Percentiles rank a stretch among this genome's conserved stretches.
Conservation (phyloP, 257 asterid genomes). For the Oldenlandia corymbosa region DNA sequence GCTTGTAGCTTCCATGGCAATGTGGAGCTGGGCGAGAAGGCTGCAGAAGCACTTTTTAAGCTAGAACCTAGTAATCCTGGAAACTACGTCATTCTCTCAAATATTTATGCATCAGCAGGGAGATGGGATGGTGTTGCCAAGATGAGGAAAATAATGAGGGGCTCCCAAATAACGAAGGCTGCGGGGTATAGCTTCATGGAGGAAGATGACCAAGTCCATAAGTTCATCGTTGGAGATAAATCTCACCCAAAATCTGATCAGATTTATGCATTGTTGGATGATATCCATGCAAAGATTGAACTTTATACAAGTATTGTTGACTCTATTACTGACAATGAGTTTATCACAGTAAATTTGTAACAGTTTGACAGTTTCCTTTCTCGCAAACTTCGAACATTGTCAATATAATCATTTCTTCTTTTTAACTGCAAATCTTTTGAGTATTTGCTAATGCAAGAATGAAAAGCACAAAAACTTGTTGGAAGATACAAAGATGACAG, state of each 20-base stretch:
- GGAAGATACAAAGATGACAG: no score
- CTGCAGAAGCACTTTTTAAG: conserved; percentile 48
- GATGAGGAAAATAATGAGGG: conserved; percentile 69
- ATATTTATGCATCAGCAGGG: conserved; percentile 59
- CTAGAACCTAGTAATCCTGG: conserved; percentile 82
- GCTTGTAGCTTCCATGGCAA: conserved; percentile 83
- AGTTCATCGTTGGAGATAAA: conserved; percentile 71
- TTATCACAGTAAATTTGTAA: no score
- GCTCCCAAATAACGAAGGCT: conserved; percentile 49
- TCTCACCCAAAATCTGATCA: conserved; percentile 44
- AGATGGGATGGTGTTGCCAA: conserved; percentile 68
- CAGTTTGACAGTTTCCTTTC: no score
- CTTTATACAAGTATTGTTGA: conserved; percentile 19
- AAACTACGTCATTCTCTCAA: conserved; percentile 80
- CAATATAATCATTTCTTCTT: no score
- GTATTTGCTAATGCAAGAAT: no score
- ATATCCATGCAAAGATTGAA: conserved; percentile 43
- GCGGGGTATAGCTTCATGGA: conserved; percentile 87
- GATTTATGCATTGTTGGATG: conserved; percentile 41
- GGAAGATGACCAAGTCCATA: conserved; percentile 66
- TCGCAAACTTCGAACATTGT: no score
- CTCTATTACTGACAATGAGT: conserved; percentile 15
- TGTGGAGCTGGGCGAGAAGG: conserved; percentile 64
- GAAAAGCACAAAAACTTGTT: no score
- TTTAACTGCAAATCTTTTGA: no score